phyloP scores from a whole-genome alignment of 2,329 filamentous ascomycete genomes.

The Bipolaris bicolor region DNA sequence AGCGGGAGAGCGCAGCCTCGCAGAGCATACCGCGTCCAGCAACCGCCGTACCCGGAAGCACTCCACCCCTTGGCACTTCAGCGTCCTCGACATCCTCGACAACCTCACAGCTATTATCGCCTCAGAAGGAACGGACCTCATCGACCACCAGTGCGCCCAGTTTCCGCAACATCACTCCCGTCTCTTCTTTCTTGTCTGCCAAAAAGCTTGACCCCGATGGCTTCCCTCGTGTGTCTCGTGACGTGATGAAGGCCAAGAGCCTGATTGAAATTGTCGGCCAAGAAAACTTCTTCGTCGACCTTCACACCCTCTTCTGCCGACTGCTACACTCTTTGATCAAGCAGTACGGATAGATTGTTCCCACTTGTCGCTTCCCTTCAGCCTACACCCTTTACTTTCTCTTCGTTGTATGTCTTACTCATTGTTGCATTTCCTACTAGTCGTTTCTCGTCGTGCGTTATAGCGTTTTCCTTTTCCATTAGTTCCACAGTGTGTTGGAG shows the following conservation, averaged over 20 bases:
- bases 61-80: slow-evolving; percentile 42
- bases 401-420: slow-evolving; percentile 26
- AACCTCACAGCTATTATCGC: slow-evolving; percentile 36
- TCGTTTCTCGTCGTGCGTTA: slow-evolving; percentile 16
- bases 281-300: slow-evolving; percentile 63
- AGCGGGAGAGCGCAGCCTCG: slow-evolving; percentile 42
- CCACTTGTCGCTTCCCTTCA: slow-evolving; percentile 2
- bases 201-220: slow-evolving; percentile 63
- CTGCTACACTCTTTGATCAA: slow-evolving; percentile 49
- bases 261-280: slow-evolving; percentile 65
- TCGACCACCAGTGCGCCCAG: slow-evolving; percentile 43
- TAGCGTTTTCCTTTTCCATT: slow-evolving; percentile 23
- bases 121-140: slow-evolving; percentile 36
- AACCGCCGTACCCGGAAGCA: slow-evolving; percentile 37
- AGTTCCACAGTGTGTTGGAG: slow-evolving; percentile 32
- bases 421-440: not conserved
- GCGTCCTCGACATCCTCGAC: slow-evolving; percentile 36
- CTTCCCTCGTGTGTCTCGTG: slow-evolving; percentile 58
- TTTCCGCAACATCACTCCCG: slow-evolving; percentile 57
- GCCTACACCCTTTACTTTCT: slow-evolving; percentile 24
- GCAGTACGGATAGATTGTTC: slow-evolving; percentile 42
- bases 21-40: slow-evolving; percentile 31
- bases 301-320: slow-evolving; percentile 60
- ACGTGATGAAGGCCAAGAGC: slow-evolving; percentile 60
- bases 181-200: slow-evolving; percentile 64